Evolutionary conservation across 2,329 filamentous ascomycete genomes (phyloP), one percentile per base, ranked within the genome.

Genomic region (Clonostachys rhizophaga): DNA sequence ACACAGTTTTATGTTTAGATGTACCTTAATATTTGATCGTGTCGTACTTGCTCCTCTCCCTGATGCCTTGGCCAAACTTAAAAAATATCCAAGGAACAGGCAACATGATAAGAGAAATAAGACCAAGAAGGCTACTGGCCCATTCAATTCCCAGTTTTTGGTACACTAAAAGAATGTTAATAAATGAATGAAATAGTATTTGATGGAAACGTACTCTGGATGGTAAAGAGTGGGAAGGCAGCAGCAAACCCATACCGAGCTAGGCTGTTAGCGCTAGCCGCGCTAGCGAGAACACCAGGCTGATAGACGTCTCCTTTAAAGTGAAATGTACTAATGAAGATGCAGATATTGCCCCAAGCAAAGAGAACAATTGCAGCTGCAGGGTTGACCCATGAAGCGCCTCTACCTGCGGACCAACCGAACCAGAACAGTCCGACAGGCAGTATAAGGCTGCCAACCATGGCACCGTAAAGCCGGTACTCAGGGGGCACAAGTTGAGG

Each of bases 401-500:
- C 65, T 1, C 52, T 48, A 5, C 67, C 59, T 1, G 76, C 73
- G 2, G 75, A 73, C 81, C 81, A 84, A 1, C 71, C 78, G 52
- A 81, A 81, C 78, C 80, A 81, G 55, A 83, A 83, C 10, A 84
- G 57, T 0, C 72, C 72, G 1, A 77, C n/a, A 37, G 78, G 76
- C 7, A 83, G 58, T 0, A 74, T 72, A 13, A 79, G 40, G 49
- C 76, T 76, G 1, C 79, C 80, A 9, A 81, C 60, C 75, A 84
- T 82, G 13, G 79, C 78, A 1, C 74, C 70, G 49, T 81, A 77
- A 12, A 86, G 64, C 0, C 82, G 67, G 49, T 83, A 67, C 59
- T 86, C 81, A 0, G 81, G 79, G 0, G 70, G 69, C 0, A 73
- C 67, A 37, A 12, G 12, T 13, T 16, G 12, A 1, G 59, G 60